Conservation (phyloP, 2,329 filamentous ascomycete genomes). For the Sclerotinia glacialis region DNA sequence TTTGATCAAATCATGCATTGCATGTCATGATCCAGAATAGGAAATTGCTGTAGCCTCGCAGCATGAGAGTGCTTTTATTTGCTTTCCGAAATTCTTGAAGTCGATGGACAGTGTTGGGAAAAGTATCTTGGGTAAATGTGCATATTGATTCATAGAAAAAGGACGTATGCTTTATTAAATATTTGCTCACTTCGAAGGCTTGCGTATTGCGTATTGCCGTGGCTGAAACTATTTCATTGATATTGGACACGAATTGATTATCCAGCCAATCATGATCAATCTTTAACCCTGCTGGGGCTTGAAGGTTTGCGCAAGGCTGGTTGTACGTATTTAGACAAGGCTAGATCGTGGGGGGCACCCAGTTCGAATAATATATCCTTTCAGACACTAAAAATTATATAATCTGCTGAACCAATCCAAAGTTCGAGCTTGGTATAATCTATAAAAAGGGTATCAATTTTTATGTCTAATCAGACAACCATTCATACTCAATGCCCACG, state of each 20-base stretch:
- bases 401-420: not conserved
- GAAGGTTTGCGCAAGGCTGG: conserved; percentile 11
- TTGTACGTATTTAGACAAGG: conserved; percentile 12
- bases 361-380: not conserved
- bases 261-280: not conserved
- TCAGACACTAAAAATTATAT: not conserved
- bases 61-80: not conserved
- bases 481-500: not conserved
- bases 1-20: conserved; percentile 30
- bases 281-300: not conserved
- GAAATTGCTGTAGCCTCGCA: conserved; percentile 4
- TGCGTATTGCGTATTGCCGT: conserved; percentile 8
- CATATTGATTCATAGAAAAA: conserved; percentile 5
- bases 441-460: conserved; percentile 20
- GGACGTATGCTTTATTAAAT: not conserved
- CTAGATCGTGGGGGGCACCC: not conserved
- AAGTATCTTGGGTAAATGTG: not conserved
- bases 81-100: not conserved
- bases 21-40: not conserved
- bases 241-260: conserved; percentile 20
- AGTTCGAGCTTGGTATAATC: not conserved
- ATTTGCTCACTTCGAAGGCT: not conserved
- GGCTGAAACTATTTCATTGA: conserved; percentile 18
- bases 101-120: not conserved
- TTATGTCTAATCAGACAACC: not conserved